Conservation (phyloP, 2,329 filamentous ascomycete species). For the Coniochaeta sp. region DNA sequence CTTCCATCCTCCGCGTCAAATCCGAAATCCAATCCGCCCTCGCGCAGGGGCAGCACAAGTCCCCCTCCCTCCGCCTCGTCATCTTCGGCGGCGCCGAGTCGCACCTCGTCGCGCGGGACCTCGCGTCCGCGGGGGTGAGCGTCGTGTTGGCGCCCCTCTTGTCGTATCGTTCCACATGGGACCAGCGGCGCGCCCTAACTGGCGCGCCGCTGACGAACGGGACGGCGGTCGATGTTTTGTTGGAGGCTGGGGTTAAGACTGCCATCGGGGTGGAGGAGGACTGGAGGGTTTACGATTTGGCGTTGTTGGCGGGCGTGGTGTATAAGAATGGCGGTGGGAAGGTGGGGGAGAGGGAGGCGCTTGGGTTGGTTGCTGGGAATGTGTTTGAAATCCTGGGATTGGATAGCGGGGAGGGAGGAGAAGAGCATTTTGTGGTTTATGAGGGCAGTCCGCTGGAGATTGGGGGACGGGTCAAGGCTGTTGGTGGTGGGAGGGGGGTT, state of each 20-base stretch:
- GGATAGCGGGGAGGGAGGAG: constrained; percentile 21
- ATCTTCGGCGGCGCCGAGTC: constrained; percentile 59
- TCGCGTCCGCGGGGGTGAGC: constrained; percentile 48
- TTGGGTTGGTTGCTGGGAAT: constrained; percentile 50
- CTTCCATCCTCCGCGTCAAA: constrained; percentile 53
- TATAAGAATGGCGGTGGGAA: constrained; percentile 48
- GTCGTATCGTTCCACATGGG: constrained; percentile 49
- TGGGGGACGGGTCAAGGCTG: constrained; percentile 46
- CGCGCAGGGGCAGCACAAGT: neutral
- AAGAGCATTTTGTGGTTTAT: constrained; percentile 51
- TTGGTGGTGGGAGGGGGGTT: constrained; percentile 35
- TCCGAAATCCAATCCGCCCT: constrained; percentile 38
- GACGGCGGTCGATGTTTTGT: constrained; percentile 49
- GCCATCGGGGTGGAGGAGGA: constrained; percentile 56
- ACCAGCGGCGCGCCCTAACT: constrained; percentile 53
- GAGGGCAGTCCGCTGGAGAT: constrained; percentile 59
- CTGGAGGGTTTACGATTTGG: constrained; percentile 54
- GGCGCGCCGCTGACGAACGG: constrained; percentile 62
- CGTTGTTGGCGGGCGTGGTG: constrained; percentile 52
- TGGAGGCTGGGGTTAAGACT: constrained; percentile 50
- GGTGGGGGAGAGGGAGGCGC: constrained; percentile 45
- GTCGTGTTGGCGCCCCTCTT: constrained; percentile 56
- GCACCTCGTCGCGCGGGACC: constrained; percentile 48
- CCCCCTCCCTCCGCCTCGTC: constrained; percentile 37
- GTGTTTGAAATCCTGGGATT: constrained; percentile 52